Conservation (phyloP, 2,329 filamentous ascomycete genomes). For the Claviceps sp. region DNA sequence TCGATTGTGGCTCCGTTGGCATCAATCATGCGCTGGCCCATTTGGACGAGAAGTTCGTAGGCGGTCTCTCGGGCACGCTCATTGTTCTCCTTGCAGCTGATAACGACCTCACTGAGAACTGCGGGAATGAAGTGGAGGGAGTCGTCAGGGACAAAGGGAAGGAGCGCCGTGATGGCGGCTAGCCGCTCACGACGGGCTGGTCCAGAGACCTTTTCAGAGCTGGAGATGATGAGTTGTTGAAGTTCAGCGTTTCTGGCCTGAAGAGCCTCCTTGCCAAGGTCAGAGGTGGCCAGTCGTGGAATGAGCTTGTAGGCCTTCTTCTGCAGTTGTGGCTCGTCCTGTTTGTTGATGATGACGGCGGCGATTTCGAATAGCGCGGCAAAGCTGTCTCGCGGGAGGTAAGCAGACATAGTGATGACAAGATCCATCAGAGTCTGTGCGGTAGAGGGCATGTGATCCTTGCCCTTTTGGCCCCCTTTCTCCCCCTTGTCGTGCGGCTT, state of each 20-base stretch:
- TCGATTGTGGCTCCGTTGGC: slow-evolving; percentile 61
- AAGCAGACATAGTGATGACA: slow-evolving; percentile 89
- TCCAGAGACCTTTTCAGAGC: slow-evolving; percentile 71
- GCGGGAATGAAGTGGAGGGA: slow-evolving; percentile 89
- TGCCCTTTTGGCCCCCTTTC: slow-evolving; percentile 44
- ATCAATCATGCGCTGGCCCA: slow-evolving; percentile 64
- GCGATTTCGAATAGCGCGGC: slow-evolving; percentile 76
- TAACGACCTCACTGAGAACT: slow-evolving; percentile 84
- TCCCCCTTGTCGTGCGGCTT: slow-evolving; percentile 50
- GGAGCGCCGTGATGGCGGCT: slow-evolving; percentile 64
- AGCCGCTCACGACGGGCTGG: slow-evolving; percentile 80
- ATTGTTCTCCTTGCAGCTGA: slow-evolving; percentile 95
- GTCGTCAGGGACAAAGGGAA: slow-evolving; percentile 61
- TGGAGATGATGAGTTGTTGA: slow-evolving; percentile 66
- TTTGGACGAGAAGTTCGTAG: slow-evolving; percentile 78
- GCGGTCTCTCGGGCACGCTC: slow-evolving; percentile 82
- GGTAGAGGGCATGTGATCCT: slow-evolving; percentile 74
- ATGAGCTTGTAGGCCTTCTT: slow-evolving; percentile 99
- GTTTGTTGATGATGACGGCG: slow-evolving; percentile 64
- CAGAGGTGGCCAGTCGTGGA: slow-evolving; percentile 72
- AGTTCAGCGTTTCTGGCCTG: slow-evolving; percentile 63
- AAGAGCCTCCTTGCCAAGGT: slow-evolving; percentile 63
- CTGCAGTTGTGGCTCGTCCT: slow-evolving; percentile 80
- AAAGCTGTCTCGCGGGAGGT: slow-evolving; percentile 80
- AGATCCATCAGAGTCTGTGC: slow-evolving; percentile 94